Evolutionary conservation across 139 green algal genomes (phyloP).

Genomic region (Picochlorum sp.): DNA sequence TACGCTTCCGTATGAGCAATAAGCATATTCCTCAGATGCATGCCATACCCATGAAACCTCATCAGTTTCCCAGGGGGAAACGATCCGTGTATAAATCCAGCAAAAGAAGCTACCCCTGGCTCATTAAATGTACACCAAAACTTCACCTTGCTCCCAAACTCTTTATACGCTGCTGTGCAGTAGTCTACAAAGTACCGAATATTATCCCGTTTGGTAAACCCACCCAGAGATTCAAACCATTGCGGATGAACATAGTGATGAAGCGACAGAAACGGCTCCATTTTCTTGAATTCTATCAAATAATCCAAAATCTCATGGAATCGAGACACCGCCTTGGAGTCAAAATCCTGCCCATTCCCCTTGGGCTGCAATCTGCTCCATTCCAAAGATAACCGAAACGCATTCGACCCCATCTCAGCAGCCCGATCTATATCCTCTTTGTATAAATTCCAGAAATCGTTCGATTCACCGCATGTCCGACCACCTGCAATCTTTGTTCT

Average conservation of each 20-base stretch:
- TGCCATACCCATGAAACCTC: constrained; percentile 19
- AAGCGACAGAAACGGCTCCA: constrained; percentile 70
- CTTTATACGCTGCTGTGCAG: constrained; percentile 37
- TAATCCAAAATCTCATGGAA: constrained; percentile 42
- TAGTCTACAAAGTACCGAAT: constrained; percentile 68
- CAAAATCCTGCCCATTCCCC: constrained; percentile 24
- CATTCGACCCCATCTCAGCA: constrained; percentile 46
- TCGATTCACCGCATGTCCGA: constrained; percentile 21
- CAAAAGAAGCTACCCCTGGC: constrained; percentile 51
- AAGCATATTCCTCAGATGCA: constrained; percentile 35
- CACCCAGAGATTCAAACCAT: constrained; percentile 75
- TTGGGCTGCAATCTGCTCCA: constrained; percentile 66
- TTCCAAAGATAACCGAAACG: constrained; percentile 73
- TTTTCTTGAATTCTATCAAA: constrained; percentile 21
- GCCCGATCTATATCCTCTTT: constrained; percentile 52
- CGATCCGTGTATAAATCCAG: constrained; percentile 57
- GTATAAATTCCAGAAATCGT: constrained; percentile 65
- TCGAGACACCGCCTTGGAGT: constrained; percentile 48
- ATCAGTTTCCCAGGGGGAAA: constrained; percentile 55
- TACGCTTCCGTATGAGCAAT: constrained; percentile 50
- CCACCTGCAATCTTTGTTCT: constrained; percentile 5
- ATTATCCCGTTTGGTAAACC: constrained; percentile 63
- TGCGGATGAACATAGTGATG: constrained; percentile 76
- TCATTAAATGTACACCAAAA: constrained; percentile 87
- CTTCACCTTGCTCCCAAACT: constrained; percentile 48